Base-by-base conservation (phyloP, 2,329 filamentous ascomycete species). In the Penicillium corylophilum region DNA sequence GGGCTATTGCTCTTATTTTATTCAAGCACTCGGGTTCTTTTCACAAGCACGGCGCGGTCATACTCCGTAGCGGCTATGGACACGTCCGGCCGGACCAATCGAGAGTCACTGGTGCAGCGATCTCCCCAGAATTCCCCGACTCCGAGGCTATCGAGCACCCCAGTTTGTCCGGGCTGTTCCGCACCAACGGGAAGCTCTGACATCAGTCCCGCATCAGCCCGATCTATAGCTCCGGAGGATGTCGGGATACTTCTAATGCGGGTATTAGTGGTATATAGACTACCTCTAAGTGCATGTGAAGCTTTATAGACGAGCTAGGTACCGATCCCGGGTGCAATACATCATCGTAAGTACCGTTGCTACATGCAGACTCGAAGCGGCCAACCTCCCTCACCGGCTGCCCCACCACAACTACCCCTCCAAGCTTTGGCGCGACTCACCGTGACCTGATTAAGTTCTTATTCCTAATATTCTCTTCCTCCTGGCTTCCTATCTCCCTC, bases 201-300 rank as follows among this genome's bases (percentile, higher is more conserved):
- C 67, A 71, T 72, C 69, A 72, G 65, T 71, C 67, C 70, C 70
- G 70, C 69, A 71, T 68, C 67, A 72, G 68, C 68, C 70, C 69
- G 70, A 69, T 59, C 48, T 48, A 50, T 53, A 54, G 66, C 60
- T 64, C 65, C 69, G 66, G 63, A 61, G 51, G 54, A 43, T 26
- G 28, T 51, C 29, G 45, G 44, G 40, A 18, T 44, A 63, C 59
- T 8, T 50, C 4, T 0, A 4, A 9, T 0, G 1, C 2, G 51
- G 10, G 60, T 62, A 59, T 31, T 23, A 2, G 0, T 22, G 22
- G 16, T 20, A 15, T 15, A 3, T 16, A 18, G 5, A 48, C 13
- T 54, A 20, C 45, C 6, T 41, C 8, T 5, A 28, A 22, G 10
- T 22, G 12, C n/a, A 24, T 20, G 16, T 13, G 12, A 3, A 20